Evolutionary conservation across 2,329 filamentous ascomycete genomes (phyloP).

Genomic region (Cladosporium sp.): DNA sequence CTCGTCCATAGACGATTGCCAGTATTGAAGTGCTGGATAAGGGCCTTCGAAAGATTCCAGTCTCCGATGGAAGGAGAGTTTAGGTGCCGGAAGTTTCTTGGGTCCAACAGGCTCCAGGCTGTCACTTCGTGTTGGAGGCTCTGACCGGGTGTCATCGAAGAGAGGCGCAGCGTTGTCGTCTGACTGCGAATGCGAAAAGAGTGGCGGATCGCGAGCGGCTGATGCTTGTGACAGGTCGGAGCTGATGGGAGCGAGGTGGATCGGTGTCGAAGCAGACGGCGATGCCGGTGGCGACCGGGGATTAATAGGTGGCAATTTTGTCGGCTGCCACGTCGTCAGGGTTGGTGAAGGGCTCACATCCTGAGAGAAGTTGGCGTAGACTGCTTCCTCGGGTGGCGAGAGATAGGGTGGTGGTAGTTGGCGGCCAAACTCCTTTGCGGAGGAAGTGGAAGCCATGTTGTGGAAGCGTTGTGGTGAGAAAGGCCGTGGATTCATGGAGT

Average conservation of each 20-base stretch:
- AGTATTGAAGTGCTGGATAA: slow-evolving; percentile 5
- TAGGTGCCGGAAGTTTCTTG: not conserved
- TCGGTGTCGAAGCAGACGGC: slow-evolving; percentile 20
- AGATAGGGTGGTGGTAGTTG: slow-evolving; percentile 19
- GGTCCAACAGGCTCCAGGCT: slow-evolving; percentile 7
- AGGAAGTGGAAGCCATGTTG: slow-evolving; percentile 5
- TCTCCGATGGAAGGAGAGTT: not conserved
- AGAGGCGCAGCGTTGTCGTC: slow-evolving; percentile 19
- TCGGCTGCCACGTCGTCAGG: slow-evolving; percentile 1
- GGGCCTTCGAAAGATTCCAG: slow-evolving; percentile 5
- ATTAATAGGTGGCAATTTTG: slow-evolving; percentile 23
- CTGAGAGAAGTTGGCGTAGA: slow-evolving; percentile 22
- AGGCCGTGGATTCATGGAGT: slow-evolving; percentile 13
- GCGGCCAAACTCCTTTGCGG: slow-evolving; percentile 5
- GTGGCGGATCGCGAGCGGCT: slow-evolving; percentile 20
- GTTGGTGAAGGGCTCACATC: slow-evolving; percentile 9
- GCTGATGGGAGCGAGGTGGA: slow-evolving; percentile 19
- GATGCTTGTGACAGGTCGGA: slow-evolving; percentile 16
- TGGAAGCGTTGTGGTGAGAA: slow-evolving; percentile 1
- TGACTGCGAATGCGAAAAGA: slow-evolving; percentile 22
- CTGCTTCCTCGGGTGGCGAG: slow-evolving; percentile 21
- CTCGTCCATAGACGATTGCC: not conserved
- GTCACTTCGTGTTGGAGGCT: slow-evolving; percentile 9
- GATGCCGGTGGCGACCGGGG: slow-evolving; percentile 24
- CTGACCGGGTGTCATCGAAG: slow-evolving; percentile 10